Evolutionary conservation across 1,284 basidiomycete genomes (phyloP).

Genomic region (Boletus sp.): DNA sequence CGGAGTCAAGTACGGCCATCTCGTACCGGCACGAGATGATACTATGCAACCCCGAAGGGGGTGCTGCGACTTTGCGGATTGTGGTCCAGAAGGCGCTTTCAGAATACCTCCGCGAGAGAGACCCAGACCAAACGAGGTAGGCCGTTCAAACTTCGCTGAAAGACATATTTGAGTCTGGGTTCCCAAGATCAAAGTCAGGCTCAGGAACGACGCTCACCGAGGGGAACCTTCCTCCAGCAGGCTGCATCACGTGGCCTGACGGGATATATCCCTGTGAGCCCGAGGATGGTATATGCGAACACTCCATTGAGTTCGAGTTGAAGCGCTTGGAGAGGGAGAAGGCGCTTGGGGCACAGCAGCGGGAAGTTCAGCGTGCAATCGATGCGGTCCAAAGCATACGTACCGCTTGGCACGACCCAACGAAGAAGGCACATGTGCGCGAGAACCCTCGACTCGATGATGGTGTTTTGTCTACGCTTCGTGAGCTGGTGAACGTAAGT

Average conservation of each 20-base stretch:
- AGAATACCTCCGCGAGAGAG: not conserved
- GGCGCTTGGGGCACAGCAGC: not conserved
- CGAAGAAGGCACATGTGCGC: rapidly evolving
- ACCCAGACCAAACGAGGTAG: not conserved
- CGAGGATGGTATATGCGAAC: too few relatives aligned
- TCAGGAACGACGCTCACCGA: not conserved
- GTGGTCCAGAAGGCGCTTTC: too few relatives aligned
- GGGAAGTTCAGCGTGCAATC: not conserved
- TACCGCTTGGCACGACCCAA: not conserved
- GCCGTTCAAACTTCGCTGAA: not conserved
- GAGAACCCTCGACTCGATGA: not conserved
- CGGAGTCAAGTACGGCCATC: not conserved
- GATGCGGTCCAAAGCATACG: not conserved
- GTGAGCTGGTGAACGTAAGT: too few relatives aligned
- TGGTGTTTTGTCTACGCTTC: rapidly evolving
- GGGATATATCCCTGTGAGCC: not conserved
- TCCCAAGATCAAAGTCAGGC: not conserved
- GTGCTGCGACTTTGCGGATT: not conserved
- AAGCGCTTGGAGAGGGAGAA: rapidly evolving
- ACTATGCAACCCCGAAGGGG: not conserved
- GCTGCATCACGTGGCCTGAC: not conserved
- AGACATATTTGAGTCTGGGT: not conserved
- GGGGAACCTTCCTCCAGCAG: not conserved
- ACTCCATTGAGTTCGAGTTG: not conserved
- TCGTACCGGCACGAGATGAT: not conserved